phyloP scores from a whole-genome alignment of 805 yeast species.

The Wickerhamiella kazuoi region DNA sequence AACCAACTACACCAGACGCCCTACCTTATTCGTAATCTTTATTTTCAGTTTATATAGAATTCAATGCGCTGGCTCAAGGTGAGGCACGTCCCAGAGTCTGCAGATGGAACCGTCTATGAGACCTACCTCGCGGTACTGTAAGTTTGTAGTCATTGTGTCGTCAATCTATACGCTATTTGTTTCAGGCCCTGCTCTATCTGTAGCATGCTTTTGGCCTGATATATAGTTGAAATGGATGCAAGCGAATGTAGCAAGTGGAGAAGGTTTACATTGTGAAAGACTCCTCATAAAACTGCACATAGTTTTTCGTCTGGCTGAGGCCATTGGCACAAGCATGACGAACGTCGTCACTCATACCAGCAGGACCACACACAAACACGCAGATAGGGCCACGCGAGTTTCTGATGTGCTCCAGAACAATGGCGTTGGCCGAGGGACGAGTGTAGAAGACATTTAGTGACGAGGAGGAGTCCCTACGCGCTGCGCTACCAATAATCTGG shows the following conservation, averaged over 20 bases:
- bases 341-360: constrained; percentile 7
- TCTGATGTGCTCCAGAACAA: constrained; percentile 2
- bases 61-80: no score
- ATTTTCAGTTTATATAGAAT: no score
- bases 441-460: background rate
- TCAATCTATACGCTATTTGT: no score
- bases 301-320: constrained; percentile 4
- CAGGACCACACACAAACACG: constrained; percentile 10
- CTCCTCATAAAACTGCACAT: constrained; percentile 9
- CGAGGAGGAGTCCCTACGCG: background rate
- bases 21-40: no score
- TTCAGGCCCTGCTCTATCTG: background rate
- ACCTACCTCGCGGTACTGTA: no score
- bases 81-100: no score
- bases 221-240: background rate
- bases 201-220: background rate
- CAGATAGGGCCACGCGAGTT: constrained; percentile 6
- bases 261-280: constrained; percentile 3
- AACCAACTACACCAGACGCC: constrained; percentile 12
- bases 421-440: constrained; percentile 1
- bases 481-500: no score
- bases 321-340: constrained; percentile 6
- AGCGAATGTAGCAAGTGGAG: background rate
- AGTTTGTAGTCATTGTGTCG: no score
- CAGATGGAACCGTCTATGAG: no score